These are phyloP conservation scores for Aspergillus bertholletiae DNA, from an alignment of 495 filamentous ascomycete species.

Conservation along the genomic window DNA sequence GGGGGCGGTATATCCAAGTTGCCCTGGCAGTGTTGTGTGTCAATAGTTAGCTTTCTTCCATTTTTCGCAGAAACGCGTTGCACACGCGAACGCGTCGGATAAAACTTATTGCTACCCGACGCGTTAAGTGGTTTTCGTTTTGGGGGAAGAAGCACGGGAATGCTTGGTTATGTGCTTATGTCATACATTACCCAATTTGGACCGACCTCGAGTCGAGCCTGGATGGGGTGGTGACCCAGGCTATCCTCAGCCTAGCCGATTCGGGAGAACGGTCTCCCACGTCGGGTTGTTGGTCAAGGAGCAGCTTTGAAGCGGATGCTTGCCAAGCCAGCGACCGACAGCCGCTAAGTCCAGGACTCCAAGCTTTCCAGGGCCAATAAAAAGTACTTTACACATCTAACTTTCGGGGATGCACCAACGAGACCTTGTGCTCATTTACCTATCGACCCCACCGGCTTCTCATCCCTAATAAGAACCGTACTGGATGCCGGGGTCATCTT, in stretches of 20 bases:
- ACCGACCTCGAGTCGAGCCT: no score
- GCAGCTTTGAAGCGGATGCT: no score
- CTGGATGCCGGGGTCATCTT: background rate
- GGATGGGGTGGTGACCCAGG: no score
- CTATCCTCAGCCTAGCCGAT: slow-evolving; percentile 12
- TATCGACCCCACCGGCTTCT: slow-evolving; percentile 4
- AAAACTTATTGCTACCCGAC: slow-evolving; percentile 19
- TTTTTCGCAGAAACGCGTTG: slow-evolving; percentile 24
- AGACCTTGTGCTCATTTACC: slow-evolving; percentile 7
- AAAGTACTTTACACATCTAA: background rate
- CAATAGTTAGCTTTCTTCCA: background rate
- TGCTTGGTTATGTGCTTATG: no score
- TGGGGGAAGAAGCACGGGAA: no score
- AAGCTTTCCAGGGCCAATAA: slow-evolving; percentile 5
- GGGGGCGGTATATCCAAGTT: background rate
- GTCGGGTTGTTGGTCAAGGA: no score
- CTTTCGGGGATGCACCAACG: slow-evolving; percentile 11
- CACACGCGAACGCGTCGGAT: slow-evolving; percentile 35
- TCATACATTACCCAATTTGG: background rate
- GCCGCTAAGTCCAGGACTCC: background rate
- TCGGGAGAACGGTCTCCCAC: slow-evolving; percentile 15
- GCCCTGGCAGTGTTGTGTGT: background rate
- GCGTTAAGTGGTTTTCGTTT: slow-evolving; percentile 40
- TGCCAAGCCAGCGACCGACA: slow-evolving; percentile 1
- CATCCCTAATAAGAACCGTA: slow-evolving; percentile 1